These are phyloP conservation scores for Copromyces sp. DNA, from an alignment of 495 filamentous ascomycete genomes.

Conservation along the genomic window DNA sequence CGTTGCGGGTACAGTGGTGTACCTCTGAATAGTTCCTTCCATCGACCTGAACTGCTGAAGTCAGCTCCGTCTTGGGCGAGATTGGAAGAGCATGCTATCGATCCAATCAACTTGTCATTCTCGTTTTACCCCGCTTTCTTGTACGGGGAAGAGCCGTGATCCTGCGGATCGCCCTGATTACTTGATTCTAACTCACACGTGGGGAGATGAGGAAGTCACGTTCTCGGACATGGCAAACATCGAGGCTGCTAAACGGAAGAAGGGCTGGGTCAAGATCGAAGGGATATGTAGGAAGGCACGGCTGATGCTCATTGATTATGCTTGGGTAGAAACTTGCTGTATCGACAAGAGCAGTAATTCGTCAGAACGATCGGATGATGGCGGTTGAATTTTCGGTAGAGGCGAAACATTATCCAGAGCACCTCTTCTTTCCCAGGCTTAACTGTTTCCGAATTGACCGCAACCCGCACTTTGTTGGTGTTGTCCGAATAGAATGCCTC, in stretches of 20 bases:
- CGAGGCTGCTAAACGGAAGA: conserved; percentile 3
- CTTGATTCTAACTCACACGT: conserved; percentile 13
- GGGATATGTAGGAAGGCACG: conserved; percentile 6
- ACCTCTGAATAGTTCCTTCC: background rate
- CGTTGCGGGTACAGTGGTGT: background rate
- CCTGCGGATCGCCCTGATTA: background rate
- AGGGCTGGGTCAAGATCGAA: conserved; percentile 16
- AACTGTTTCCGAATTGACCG: background rate
- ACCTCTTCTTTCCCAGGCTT: background rate
- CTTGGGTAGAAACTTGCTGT: conserved; percentile 18
- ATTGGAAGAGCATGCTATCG: background rate
- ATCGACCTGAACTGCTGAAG: background rate
- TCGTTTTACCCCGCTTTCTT: background rate
- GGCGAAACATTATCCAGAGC: background rate
- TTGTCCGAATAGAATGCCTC: background rate
- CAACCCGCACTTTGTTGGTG: background rate
- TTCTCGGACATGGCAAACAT: conserved; percentile 8
- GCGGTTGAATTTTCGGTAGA: background rate
- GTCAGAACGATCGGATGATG: conserved; percentile 9
- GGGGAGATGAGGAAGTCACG: conserved; percentile 9
- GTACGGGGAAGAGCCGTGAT: too few relatives aligned
- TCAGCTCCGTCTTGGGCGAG: background rate
- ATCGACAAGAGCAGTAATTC: conserved; percentile 29
- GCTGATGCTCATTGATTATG: conserved; percentile 3
- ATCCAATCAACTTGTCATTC: background rate